Base-by-base conservation (phyloP, 1,284 basidiomycete genomes). In the Boletus sp. region DNA sequence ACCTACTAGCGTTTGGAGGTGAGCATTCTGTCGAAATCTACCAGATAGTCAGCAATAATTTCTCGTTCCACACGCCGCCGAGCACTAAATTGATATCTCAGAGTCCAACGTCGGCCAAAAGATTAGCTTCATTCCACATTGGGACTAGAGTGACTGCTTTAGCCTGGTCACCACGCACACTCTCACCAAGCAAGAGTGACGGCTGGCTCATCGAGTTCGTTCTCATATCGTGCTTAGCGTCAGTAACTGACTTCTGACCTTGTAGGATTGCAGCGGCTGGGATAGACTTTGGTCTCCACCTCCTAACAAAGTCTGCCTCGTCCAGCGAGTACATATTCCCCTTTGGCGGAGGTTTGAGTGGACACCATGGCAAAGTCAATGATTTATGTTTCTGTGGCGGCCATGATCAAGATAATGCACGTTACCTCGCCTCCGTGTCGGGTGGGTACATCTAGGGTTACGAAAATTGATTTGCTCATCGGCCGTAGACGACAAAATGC, bases 361-460 rank as follows among this genome's bases (percentile, higher is more conserved):
- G 90, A 1, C 90, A 92, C 68, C 87, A 92, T 72, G 86, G 85
- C 43, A 84, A 81, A 68, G 77, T 93, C 14, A 91, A 87, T 64
- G 90, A 87, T 64, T 86, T 93, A 79, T 79, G 85, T 30, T 92
- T 89, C 68, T 90, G 89, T 68, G 89, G 89, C 5, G 89, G 90
- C 8, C 81, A 80, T 64, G 82, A 83, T 52, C 80, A 84, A 64
- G 88, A 89, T 67, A 84, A 81, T 67, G 79, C 81, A 30, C 81
- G 88, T 63, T 93, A 91, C 73, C 81, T 93, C 55, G 91, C 90
- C 14, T 91, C 90, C 9, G 89, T 91, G 27, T 90, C 89, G 53
- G 90, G 90, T 86, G 65, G 62, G 79, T 72, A 17, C 43, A 40
- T 50, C 48, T 10, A 51, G 28, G 30, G 47, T 56, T 44, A 31